phyloP scores from a whole-genome alignment of 2,329 filamentous ascomycete species.

The Sphaerulina vaccinii region DNA sequence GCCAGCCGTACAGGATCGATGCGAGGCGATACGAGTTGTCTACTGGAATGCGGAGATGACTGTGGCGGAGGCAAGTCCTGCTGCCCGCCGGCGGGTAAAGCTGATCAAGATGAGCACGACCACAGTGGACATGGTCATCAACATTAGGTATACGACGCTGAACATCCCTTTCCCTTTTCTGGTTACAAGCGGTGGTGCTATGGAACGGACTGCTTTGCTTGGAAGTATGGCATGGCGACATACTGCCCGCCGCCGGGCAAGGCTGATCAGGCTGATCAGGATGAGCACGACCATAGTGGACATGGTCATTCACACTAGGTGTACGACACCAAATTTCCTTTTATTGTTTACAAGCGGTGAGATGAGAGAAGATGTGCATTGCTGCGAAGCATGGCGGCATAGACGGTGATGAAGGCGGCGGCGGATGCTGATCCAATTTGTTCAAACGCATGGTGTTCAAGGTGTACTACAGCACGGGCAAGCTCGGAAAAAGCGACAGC shows the following conservation, averaged over 20 bases:
- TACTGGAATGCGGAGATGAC: slow-evolving; percentile 47
- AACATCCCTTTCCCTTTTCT: background rate
- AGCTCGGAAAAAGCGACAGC: too few relatives aligned
- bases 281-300: slow-evolving; percentile 21
- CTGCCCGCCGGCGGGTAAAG: slow-evolving; percentile 36
- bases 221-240: too few relatives aligned
- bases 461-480: too few relatives aligned
- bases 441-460: too few relatives aligned
- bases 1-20: slow-evolving; percentile 26
- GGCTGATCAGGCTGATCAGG: slow-evolving; percentile 14
- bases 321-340: background rate
- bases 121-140: slow-evolving; percentile 23
- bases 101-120: slow-evolving; percentile 17
- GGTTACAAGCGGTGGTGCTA: background rate
- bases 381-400: too few relatives aligned
- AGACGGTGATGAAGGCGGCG: too few relatives aligned
- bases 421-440: too few relatives aligned
- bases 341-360: background rate
- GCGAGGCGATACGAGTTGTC: slow-evolving; percentile 40
- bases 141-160: slow-evolving; percentile 11
- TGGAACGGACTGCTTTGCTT: background rate
- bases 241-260: slow-evolving; percentile 40
- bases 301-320: slow-evolving; percentile 24
- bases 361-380: background rate
- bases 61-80: slow-evolving; percentile 45